Evolutionary conservation across 164 flowering plant genomes (phyloP), one percentile per base, ranked within the genome.

Genomic region (Umbilicus rupestris): DNA sequence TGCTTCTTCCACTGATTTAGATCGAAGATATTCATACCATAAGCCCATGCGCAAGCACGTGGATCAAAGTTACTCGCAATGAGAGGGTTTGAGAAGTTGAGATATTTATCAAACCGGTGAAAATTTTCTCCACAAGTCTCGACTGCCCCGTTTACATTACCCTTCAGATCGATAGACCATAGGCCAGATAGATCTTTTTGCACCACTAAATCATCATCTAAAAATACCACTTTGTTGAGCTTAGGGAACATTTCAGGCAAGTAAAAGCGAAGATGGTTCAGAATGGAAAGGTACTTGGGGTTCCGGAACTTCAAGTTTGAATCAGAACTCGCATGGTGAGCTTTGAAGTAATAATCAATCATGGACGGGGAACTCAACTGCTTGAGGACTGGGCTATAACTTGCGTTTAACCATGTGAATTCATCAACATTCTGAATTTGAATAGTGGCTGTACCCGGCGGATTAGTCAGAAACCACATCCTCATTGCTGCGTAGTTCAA

Each of bases 271-370:
- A 63, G 65, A 63, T 63, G 65, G 45, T 63, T 63, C 65, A 63
- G 29, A 26, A 63, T 63, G 65, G 65, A 63, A 28, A 63, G 45
- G 65, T 63, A 63, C 26, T 63, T 63, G 26, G 65, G 65, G 14
- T 62, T 62, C 0, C 65, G 65, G 33, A 62, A 62, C 44, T 62
- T 62, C 65, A 62, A 37, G 41, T 62, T 62, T 2, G 65, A 35
- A 62, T 62, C 65, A 17, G 65, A 62, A 39, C n/a, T 62, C 26
- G 65, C 65, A 37, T 39, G 65, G 41, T 37, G 45, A 37, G 45
- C 44, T 62, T 62, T 62, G 65, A 62, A 62, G 65, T 62, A 62
- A 62, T 62, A 62, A 62, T 62, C 65, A 35, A 62, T 62, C 65
- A 62, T 62, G 28, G 65, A 62, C 11, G 65, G 41, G 28, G 65